phyloP scores from a whole-genome alignment of 352 stramenopile genomes.

The Pythium pyrilobum region DNA sequence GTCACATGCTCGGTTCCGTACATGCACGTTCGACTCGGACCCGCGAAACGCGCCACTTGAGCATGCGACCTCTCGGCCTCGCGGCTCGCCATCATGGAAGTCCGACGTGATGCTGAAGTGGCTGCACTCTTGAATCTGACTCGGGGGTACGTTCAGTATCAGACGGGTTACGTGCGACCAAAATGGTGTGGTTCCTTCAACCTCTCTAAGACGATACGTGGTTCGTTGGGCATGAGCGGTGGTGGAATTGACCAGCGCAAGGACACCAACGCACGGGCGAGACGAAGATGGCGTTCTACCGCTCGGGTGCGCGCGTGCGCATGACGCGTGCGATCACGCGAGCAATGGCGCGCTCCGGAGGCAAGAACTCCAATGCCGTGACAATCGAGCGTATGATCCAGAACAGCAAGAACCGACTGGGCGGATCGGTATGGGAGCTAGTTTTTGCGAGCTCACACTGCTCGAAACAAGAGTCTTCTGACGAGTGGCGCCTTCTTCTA shows the following conservation, averaged over 20 bases:
- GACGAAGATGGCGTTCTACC: constrained; percentile 75
- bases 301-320: constrained; percentile 43
- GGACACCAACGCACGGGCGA: background rate
- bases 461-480: no score
- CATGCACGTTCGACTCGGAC: no score
- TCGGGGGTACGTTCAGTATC: no score
- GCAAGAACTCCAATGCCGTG: constrained; percentile 35
- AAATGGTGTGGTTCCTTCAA: background rate
- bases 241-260: constrained; percentile 11
- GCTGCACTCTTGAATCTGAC: constrained; percentile 16
- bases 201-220: constrained; percentile 13
- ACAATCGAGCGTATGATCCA: constrained; percentile 60
- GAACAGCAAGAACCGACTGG: constrained; percentile 58
- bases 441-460: no score
- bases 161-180: no score
- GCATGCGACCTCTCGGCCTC: background rate
- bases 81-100: background rate
- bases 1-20: constrained; percentile 9
- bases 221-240: constrained; percentile 14
- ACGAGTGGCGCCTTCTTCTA: no score
- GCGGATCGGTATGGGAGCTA: constrained; percentile 49
- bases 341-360: constrained; percentile 52
- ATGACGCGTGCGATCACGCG: constrained; percentile 59
- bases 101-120: constrained; percentile 23
- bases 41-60: no score